phyloP scores from a whole-genome alignment of 345 rosid species.

The Chamaenerion angustifolium region DNA sequence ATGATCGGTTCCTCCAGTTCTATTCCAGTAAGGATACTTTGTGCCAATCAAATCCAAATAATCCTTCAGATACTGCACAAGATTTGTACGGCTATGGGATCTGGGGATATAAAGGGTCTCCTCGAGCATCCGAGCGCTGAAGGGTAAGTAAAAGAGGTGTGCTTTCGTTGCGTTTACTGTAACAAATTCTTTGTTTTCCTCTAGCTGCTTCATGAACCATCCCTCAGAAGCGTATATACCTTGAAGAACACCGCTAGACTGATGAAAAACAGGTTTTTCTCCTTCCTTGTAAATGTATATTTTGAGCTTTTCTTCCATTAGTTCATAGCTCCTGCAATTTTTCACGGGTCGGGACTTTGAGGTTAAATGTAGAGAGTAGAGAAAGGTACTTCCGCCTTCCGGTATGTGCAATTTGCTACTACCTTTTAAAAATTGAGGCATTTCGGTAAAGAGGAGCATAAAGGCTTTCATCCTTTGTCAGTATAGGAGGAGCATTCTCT shows the following conservation, averaged over 20 bases:
- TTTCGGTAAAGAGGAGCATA: conserved; percentile 58
- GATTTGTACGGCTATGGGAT: conserved; percentile 57
- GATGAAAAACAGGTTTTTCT: conserved; percentile 54
- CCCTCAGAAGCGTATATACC: conserved; percentile 97
- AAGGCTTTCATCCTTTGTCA: conserved; percentile 31
- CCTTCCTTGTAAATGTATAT: conserved; percentile 82
- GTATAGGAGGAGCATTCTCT: conserved; percentile 34
- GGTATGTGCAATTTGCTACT: not conserved
- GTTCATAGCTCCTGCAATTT: conserved; percentile 69
- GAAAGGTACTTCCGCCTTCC: too few species aligned
- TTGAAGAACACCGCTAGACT: conserved; percentile 29
- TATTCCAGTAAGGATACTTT: conserved; percentile 69
- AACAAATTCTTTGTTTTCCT: conserved; percentile 49
- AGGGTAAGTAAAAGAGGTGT: conserved; percentile 79
- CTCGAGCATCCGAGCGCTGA: conserved; percentile 69
- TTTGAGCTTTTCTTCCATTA: conserved; percentile 71
- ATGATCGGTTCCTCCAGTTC: conserved; percentile 80
- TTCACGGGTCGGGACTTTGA: not conserved
- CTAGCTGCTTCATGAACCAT: conserved; percentile 85
- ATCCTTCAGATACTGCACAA: conserved; percentile 39
- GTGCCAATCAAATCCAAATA: conserved; percentile 45
- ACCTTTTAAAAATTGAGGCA: conserved; percentile 68
- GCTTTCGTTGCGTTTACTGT: conserved; percentile 50
- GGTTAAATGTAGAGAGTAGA: too few species aligned
- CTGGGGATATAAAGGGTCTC: conserved; percentile 46